Conservation (phyloP, 257 asterid genomes). For the Gentiana straminea region DNA sequence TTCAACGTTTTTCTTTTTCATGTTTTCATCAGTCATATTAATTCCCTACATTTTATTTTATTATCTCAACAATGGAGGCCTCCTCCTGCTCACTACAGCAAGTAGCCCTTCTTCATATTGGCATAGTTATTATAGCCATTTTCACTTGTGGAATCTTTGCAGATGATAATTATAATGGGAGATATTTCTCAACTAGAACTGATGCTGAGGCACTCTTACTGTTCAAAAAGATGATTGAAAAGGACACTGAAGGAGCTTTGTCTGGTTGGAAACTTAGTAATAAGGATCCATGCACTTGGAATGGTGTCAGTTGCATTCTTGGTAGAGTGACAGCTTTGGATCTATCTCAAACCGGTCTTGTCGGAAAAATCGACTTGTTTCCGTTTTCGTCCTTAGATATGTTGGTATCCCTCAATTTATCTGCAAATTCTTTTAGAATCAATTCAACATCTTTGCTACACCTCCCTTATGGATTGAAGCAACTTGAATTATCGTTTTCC, state of each 20-base stretch:
- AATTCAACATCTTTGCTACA: slow-evolving; percentile 45
- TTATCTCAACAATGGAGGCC: slow-evolving; percentile 23
- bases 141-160: slow-evolving; percentile 12
- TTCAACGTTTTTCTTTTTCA: slow-evolving; percentile 14
- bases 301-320: slow-evolving; percentile 53
- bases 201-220: slow-evolving; percentile 56
- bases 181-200: slow-evolving; percentile 28
- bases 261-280: slow-evolving; percentile 44
- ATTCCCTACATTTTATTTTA: not conserved
- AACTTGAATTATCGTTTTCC: slow-evolving; percentile 57
- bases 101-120: slow-evolving; percentile 8
- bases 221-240: slow-evolving; percentile 71
- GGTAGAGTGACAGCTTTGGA: slow-evolving; percentile 56
- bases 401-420: slow-evolving; percentile 52
- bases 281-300: slow-evolving; percentile 57
- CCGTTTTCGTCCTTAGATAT: slow-evolving; percentile 49
- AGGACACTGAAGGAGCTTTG: slow-evolving; percentile 47
- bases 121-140: slow-evolving; percentile 13
- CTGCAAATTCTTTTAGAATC: slow-evolving; percentile 45
- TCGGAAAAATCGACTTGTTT: slow-evolving; percentile 45
- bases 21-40: not conserved
- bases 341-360: slow-evolving; percentile 60
- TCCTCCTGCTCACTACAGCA: slow-evolving; percentile 12
- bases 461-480: slow-evolving; percentile 42
- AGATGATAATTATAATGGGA: slow-evolving; percentile 5